These are phyloP conservation scores for Vishniacozyma victoriae DNA, from an alignment of 768 basidiomycete species.

Conservation along the genomic window DNA sequence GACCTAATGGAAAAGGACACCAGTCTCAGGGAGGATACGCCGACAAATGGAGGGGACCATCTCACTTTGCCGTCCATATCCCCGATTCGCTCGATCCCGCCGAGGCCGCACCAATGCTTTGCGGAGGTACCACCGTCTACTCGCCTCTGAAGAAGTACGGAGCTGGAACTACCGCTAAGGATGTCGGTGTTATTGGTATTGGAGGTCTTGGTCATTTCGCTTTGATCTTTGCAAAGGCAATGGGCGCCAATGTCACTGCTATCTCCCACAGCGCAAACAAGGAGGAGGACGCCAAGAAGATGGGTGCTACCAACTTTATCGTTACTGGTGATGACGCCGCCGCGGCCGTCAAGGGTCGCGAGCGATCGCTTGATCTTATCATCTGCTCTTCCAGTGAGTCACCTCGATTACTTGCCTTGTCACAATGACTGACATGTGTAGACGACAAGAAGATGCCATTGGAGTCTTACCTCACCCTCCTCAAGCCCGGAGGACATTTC, in stretches of 20 bases:
- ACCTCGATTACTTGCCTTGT: slow-evolving; percentile 26
- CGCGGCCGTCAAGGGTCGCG: slow-evolving; percentile 39
- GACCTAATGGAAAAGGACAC: slow-evolving; percentile 18
- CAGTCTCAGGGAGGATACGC: slow-evolving; percentile 43
- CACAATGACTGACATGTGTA: slow-evolving; percentile 35
- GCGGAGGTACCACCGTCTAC: slow-evolving; percentile 41
- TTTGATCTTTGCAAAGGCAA: slow-evolving; percentile 49
- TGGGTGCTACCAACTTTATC: slow-evolving; percentile 58
- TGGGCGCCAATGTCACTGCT: slow-evolving; percentile 58
- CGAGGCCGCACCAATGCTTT: slow-evolving; percentile 41
- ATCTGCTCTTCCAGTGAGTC: slow-evolving; percentile 49
- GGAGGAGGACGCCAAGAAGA: slow-evolving; percentile 55
- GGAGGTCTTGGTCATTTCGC: slow-evolving; percentile 30
- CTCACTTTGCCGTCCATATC: slow-evolving; percentile 58
- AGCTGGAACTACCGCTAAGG: slow-evolving; percentile 38
- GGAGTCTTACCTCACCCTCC: slow-evolving; percentile 33
- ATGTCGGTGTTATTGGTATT: slow-evolving; percentile 44
- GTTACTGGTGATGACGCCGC: slow-evolving; percentile 49
- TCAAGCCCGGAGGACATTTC: slow-evolving; percentile 34
- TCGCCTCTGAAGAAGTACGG: slow-evolving; percentile 36
- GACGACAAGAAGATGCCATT: slow-evolving; percentile 36
- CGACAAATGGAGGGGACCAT: slow-evolving; percentile 37
- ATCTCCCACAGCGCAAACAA: slow-evolving; percentile 58
- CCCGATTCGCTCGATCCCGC: slow-evolving; percentile 57
- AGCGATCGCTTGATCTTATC: slow-evolving; percentile 47